Evolutionary conservation across 306 rosid genomes (phyloP).

Genomic region (Trichosanthes truncata): DNA sequence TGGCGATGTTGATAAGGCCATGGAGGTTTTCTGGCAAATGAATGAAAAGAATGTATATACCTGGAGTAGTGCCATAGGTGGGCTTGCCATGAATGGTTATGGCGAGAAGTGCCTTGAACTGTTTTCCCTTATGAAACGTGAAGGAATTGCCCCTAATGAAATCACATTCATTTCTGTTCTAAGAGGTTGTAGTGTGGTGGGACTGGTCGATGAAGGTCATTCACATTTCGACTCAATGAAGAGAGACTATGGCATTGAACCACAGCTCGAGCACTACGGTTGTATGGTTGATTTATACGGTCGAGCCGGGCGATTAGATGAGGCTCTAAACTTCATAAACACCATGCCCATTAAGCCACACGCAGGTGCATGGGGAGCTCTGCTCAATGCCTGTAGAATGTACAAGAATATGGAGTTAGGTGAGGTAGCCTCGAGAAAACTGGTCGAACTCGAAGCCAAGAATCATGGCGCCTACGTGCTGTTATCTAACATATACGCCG

Average conservation of each 20-base stretch:
- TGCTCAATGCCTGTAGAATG: slow-evolving; percentile 52
- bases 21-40: slow-evolving; percentile 50
- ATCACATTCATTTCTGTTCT: slow-evolving; percentile 38
- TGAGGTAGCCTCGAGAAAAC: slow-evolving; percentile 33
- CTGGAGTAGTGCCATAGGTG: slow-evolving; percentile 54
- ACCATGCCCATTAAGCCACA: slow-evolving; percentile 57
- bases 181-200: slow-evolving; percentile 51
- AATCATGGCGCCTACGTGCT: slow-evolving; percentile 48
- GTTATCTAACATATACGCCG: slow-evolving; percentile 53
- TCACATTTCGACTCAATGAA: slow-evolving; percentile 42
- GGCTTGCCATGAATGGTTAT: slow-evolving; percentile 51
- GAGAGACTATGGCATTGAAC: slow-evolving; percentile 33
- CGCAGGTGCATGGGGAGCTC: slow-evolving; percentile 56
- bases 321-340: slow-evolving; percentile 44
- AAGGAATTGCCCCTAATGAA: slow-evolving; percentile 35
- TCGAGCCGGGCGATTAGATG: slow-evolving; percentile 42
- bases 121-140: slow-evolving; percentile 34
- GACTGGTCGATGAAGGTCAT: slow-evolving; percentile 43
- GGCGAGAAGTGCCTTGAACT: slow-evolving; percentile 42
- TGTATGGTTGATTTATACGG: slow-evolving; percentile 57
- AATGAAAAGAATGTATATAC: slow-evolving; percentile 48
- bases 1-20: slow-evolving; percentile 44
- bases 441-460: slow-evolving; percentile 42
- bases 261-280: slow-evolving; percentile 49
- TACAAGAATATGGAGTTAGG: slow-evolving; percentile 36